These are phyloP conservation scores for Trichoderma sp. DNA, from an alignment of 2,329 filamentous ascomycete species.

Conservation along the genomic window DNA sequence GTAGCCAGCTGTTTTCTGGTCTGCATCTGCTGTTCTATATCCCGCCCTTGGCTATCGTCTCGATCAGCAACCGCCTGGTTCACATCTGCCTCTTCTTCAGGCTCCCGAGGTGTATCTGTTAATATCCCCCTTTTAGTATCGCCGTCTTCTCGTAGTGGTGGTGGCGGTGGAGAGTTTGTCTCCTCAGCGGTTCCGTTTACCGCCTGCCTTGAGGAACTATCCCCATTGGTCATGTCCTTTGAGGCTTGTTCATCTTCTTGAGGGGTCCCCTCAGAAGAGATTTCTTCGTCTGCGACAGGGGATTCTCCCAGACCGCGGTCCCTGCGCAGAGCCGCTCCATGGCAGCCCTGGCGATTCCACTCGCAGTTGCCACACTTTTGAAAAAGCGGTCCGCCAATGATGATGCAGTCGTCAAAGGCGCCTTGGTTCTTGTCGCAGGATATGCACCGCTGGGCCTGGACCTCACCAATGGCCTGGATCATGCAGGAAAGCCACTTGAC, in stretches of 20 bases:
- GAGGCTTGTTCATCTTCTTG: not conserved
- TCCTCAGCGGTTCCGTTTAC: not conserved
- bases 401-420: conserved; percentile 48
- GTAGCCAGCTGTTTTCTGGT: not conserved
- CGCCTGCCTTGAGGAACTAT: not conserved
- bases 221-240: not conserved
- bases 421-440: conserved; percentile 47
- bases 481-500: conserved; percentile 51
- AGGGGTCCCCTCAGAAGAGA: not conserved
- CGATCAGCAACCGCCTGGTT: not conserved
- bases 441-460: conserved; percentile 43
- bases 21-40: not conserved
- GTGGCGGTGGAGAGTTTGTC: not conserved
- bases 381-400: conserved; percentile 44
- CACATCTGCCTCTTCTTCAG: not conserved
- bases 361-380: conserved; percentile 54
- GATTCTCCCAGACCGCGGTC: not conserved
- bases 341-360: conserved; percentile 47
- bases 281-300: not conserved
- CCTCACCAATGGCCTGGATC: conserved; percentile 51
- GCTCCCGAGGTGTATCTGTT: not conserved
- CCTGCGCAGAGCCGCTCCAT: conserved; percentile 29
- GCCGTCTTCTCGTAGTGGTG: not conserved
- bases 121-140: not conserved
- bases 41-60: not conserved